Evolutionary conservation across 225 moss, liverwort and hornwort species (phyloP), one percentile per base, ranked within the genome.

Genomic region (Anthoceros angustus): DNA sequence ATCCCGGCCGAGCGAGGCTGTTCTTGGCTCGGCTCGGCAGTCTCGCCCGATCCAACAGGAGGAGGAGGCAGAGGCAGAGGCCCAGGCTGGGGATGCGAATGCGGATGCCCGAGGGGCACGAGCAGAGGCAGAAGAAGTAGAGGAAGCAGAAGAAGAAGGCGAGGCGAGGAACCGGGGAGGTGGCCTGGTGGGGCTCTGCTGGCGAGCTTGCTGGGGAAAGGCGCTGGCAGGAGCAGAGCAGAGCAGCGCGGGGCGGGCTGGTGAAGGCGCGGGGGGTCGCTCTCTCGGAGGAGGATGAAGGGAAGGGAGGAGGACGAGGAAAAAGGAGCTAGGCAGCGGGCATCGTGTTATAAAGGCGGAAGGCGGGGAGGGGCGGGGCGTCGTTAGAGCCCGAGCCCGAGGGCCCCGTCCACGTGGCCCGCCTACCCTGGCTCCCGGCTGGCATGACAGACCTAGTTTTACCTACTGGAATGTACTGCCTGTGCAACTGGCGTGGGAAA

Each of bases 341-440:
- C 55, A 55, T 7, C 55, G 55, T 8, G n/a, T 55, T 55, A 55
- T 55, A 55, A 55, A 20, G 16, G 55, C 55, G 7, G 7, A 55
- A 12, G 23, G 32, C 32, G 32, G 32, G 32, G 32, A 32, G 32
- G 32, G 32, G 2, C 32, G 32, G 32, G 32, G 55, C 55, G 55
- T 55, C 55, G 55, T 55, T 55, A 55, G 32, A 32, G 32, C 32
- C 32, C 32, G 32, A 32, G 32, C 32, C 32, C 32, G 32, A 55
- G 55, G 6, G 55, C n/a, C 10, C 55, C 55, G n/a, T 55, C 55
- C 55, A 55, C 55, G 55, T 55, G 55, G 55, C 55, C 5, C 46
- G 12, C 46, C 46, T 48, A 18, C 46, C 46, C 18, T 48, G 46
- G 14, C 46, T 48, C 14, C 46, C 46, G 12, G 46, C 46, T 48